A percentile compares a stretch with the other conserved stretches of the same genome.
Conservation (phyloP, 805 yeast species). For the Clavispora santaluciae region DNA sequence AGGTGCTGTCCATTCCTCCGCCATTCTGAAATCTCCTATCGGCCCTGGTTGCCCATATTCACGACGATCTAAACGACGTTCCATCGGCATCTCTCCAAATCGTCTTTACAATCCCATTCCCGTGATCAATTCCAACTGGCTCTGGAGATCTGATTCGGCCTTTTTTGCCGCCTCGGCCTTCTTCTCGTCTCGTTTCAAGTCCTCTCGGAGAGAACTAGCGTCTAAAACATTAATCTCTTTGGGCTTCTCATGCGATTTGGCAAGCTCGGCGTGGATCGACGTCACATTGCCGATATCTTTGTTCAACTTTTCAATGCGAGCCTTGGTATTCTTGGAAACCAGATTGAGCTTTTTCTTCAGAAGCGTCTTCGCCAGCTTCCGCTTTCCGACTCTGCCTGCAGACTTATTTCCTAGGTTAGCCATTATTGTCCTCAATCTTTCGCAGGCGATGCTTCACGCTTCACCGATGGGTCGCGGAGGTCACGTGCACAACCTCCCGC, state of each 20-base stretch:
- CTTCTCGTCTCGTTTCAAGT: conserved; percentile 34
- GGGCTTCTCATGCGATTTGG: conserved; percentile 9
- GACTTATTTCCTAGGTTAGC: not conserved
- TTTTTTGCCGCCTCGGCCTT: conserved; percentile 23
- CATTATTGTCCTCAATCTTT: not conserved
- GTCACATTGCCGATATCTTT: conserved; percentile 21
- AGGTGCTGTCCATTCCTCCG: too few species aligned
- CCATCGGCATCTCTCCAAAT: not conserved
- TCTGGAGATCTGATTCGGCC: conserved; percentile 37
- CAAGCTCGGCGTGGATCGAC: conserved; percentile 11
- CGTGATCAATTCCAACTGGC: conserved; percentile 45
- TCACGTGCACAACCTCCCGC: not conserved
- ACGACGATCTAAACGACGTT: too few species aligned
- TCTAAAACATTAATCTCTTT: conserved; percentile 30
- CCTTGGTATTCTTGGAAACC: conserved; percentile 27
- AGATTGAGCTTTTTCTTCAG: conserved; percentile 12
- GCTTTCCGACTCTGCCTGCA: not conserved
- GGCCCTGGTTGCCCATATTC: too few species aligned
- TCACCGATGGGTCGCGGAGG: not conserved
- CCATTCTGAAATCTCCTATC: too few species aligned
- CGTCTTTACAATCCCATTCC: conserved; percentile 32
- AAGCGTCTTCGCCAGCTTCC: not conserved
- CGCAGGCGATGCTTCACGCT: not conserved
- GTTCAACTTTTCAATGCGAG: conserved; percentile 31
- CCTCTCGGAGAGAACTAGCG: conserved; percentile 30